Conservation (phyloP, 306 rosid species). For the Rubus parviflorus region DNA sequence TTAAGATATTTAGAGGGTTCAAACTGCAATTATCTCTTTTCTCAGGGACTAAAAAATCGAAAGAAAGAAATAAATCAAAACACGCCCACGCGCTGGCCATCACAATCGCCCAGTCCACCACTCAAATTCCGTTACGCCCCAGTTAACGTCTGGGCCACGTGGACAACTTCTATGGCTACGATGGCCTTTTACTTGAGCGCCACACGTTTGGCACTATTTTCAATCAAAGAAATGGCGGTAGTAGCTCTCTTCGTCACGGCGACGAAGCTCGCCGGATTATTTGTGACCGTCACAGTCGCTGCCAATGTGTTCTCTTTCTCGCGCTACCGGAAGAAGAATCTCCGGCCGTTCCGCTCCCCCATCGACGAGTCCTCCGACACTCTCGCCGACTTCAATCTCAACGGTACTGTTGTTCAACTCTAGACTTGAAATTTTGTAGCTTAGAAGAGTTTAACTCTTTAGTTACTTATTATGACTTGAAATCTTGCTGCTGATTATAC, state of each 20-base stretch:
- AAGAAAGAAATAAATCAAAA: too few relatives aligned
- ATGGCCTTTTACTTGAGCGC: background rate
- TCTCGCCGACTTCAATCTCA: slow-evolving; percentile 63
- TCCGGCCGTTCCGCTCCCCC: slow-evolving; percentile 72
- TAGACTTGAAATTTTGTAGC: background rate
- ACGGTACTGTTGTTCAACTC: slow-evolving; percentile 34
- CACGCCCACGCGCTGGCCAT: background rate
- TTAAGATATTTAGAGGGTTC: too few relatives aligned
- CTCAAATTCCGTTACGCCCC: background rate
- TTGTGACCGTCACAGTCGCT: slow-evolving; percentile 62
- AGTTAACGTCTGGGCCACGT: background rate
- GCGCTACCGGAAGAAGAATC: slow-evolving; percentile 57
- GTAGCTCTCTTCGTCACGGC: slow-evolving; percentile 59
- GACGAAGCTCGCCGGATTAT: slow-evolving; percentile 75
- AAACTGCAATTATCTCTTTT: too few relatives aligned
- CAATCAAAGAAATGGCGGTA: slow-evolving; percentile 41
- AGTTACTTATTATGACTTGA: background rate
- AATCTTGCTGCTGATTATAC: background rate
- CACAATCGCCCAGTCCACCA: background rate
- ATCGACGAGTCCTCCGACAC: slow-evolving; percentile 63
- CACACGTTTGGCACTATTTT: background rate
- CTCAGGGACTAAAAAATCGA: background rate
- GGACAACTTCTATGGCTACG: background rate
- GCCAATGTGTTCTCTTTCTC: slow-evolving; percentile 74
- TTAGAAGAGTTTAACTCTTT: background rate